Evolutionary conservation across 495 filamentous ascomycete species (phyloP).

Genomic region (Tuber aestivum): DNA sequence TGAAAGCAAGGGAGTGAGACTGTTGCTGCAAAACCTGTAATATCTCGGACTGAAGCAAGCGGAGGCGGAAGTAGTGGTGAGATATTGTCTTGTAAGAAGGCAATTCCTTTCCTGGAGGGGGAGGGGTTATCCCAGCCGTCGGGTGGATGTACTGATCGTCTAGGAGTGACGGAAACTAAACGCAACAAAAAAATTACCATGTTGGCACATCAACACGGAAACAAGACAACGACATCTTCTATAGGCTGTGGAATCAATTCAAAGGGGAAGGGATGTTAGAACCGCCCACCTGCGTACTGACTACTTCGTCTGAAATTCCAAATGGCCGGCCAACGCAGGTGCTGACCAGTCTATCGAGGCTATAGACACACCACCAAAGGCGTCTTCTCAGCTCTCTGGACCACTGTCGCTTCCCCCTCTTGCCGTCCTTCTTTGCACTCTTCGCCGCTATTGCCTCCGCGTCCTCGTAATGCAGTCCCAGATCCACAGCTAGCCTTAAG

Average conservation of each 20-base stretch:
- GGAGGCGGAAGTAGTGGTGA: constrained; percentile 83
- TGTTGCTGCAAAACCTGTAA: constrained; percentile 88
- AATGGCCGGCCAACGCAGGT: constrained; percentile 90
- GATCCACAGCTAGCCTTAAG: constrained; percentile 79
- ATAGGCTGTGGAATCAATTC: constrained; percentile 2
- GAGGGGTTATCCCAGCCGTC: constrained; percentile 48
- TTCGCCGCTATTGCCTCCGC: constrained; percentile 60
- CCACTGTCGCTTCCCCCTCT: constrained; percentile 76
- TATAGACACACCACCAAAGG: constrained; percentile 96
- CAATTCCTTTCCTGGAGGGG: constrained; percentile 46
- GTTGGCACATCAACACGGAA: constrained; percentile 3
- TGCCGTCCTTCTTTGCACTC: constrained; percentile 45
- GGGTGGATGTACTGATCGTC: constrained; percentile 88
- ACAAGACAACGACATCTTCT: not conserved
- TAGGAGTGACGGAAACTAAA: constrained; percentile 79
- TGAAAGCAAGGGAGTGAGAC: constrained; percentile 49
- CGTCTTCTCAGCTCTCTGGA: constrained; percentile 77
- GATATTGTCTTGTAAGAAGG: constrained; percentile 84
- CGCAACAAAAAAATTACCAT: not conserved
- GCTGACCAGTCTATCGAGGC: constrained; percentile 83
- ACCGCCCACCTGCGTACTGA: constrained; percentile 57
- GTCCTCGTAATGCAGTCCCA: constrained; percentile 90
- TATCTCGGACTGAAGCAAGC: constrained; percentile 92
- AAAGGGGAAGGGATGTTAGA: constrained; percentile 11
- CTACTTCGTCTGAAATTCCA: constrained; percentile 85